Conservation (phyloP, 2,329 filamentous ascomycete genomes). For the Talaromyces sp. region DNA sequence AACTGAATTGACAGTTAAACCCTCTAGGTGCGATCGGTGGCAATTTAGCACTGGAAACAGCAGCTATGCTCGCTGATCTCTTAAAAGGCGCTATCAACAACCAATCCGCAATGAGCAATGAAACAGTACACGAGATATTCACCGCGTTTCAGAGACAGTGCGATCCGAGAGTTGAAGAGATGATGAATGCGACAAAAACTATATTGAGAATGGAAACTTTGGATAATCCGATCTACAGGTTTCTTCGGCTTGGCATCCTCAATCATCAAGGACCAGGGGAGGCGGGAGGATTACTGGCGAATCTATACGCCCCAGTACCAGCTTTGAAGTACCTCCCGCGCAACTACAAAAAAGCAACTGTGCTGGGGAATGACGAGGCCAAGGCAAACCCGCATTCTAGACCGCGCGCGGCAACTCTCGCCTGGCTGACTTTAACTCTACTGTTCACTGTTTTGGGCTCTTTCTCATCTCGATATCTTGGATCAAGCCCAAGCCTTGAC, state of each 20-base stretch:
- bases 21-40: constrained; percentile 22
- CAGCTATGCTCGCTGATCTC: constrained; percentile 13
- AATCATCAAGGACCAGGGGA: no score
- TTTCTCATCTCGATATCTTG: not conserved
- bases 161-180: not conserved
- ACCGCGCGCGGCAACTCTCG: not conserved
- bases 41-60: constrained; percentile 23
- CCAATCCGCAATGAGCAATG: not conserved
- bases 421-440: not conserved
- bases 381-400: not conserved
- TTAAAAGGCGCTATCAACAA: constrained; percentile 8
- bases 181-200: not conserved
- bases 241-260: constrained; percentile 8
- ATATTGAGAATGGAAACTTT: constrained; percentile 9
- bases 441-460: not conserved
- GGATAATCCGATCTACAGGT: constrained; percentile 8
- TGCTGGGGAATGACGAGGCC: not conserved
- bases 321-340: not conserved
- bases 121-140: constrained; percentile 4
- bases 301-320: no score
- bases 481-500: not conserved
- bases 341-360: no score
- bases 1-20: constrained; percentile 11
- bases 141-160: constrained; percentile 1
- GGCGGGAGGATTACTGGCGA: no score